Evolutionary conservation across 2,329 filamentous ascomycete species (phyloP).

Genomic region (Ceratocystis papillata): DNA sequence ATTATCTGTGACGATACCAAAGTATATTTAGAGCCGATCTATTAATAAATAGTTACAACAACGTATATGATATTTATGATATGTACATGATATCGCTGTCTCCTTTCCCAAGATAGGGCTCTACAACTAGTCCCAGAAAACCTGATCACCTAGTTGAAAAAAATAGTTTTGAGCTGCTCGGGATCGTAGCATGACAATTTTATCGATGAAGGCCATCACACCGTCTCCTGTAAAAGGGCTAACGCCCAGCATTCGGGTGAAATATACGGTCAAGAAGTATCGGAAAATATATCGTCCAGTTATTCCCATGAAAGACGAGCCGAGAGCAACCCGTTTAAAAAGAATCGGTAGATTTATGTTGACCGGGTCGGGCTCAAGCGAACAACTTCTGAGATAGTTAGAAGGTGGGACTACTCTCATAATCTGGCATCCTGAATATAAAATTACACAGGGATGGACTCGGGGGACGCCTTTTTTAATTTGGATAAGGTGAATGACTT

Average conservation of each 20-base stretch:
- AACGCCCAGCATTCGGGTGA: not conserved
- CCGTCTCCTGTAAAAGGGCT: not conserved
- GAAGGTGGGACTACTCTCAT: slow-evolving; percentile 9
- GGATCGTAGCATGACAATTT: not conserved
- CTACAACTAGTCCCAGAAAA: not conserved
- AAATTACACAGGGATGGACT: slow-evolving; percentile 14
- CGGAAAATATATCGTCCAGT: slow-evolving; percentile 10
- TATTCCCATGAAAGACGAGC: slow-evolving; percentile 5
- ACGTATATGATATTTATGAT: too few species aligned
- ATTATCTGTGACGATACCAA: not conserved
- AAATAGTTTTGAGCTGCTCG: not conserved
- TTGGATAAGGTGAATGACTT: slow-evolving; percentile 14
- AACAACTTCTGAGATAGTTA: not conserved
- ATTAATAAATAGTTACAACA: not conserved
- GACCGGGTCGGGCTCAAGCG: not conserved
- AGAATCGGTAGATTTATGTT: slow-evolving; percentile 7
- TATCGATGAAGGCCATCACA: slow-evolving; percentile 2
- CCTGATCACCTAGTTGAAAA: not conserved
- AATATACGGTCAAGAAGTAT: slow-evolving; percentile 15
- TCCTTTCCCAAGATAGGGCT: not conserved
- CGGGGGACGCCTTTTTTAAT: not conserved
- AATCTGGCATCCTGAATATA: not conserved
- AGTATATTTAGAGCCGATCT: not conserved
- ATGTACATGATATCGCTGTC: too few species aligned
- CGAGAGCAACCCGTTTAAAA: slow-evolving; percentile 12